Evolutionary conservation across 163 green algal genomes (phyloP), one percentile per base, ranked within the genome.

Genomic region (Chloromonas sp.): DNA sequence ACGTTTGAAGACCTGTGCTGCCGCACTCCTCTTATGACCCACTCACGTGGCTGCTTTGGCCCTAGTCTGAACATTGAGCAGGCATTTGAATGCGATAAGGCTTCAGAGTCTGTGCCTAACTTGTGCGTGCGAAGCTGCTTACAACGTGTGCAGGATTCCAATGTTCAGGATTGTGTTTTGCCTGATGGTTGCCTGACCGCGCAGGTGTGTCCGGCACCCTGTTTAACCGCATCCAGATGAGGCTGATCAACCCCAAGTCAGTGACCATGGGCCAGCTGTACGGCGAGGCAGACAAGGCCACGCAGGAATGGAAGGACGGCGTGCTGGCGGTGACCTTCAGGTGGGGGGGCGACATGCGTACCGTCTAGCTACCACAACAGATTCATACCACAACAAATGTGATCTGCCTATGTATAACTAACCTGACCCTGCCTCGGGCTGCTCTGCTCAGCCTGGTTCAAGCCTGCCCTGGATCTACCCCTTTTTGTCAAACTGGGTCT

Each of bases 241-340:
- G 89, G 3, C 86, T 87, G 57, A 92, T 96, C 84, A 97, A 97
- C 84, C 94, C 94, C 80, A 97, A 97, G 90, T 84, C 90, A 13
- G 89, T 97, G 14, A 96, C 92, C 71, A 97, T 96, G 91, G 94
- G 93, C 2, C 93, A 96, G 90, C 93, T 97, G 84, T 97, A 97
- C 89, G 94, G 94, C 70, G 87, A 91, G 85, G 84, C 71, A 1
- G 87, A 91, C 87, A 84, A 79, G 70, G 87, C 85, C n/a, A 91
- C 88, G 36, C 87, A 96, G 84, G 94, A 97, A 84, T 97, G 93
- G 94, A 92, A 93, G 87, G 94, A 97, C 89, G 93, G 94, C 77
- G 90, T 96, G 59, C 87, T 97, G 71, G 94, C 92, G 2, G 90
- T 93, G 0, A 81, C 86, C 0, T 95, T 97, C 88, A 87, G 94